Evolutionary conservation across 805 yeast species (phyloP).

Genomic region (Candida nonsorbophila): DNA sequence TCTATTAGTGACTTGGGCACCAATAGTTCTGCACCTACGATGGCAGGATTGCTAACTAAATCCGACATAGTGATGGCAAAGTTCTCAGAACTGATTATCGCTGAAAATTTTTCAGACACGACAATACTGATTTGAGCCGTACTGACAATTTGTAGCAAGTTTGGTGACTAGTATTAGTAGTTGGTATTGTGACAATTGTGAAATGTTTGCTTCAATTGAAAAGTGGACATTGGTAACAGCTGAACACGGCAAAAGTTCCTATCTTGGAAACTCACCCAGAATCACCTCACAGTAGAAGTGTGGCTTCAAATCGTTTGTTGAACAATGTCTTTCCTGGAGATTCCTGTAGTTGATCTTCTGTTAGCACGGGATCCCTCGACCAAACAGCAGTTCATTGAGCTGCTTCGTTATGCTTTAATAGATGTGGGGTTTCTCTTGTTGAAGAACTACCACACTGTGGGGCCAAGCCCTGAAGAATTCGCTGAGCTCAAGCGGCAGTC

Average conservation of each 20-base stretch:
- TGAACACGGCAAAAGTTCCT: no score
- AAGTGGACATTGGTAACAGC: no score
- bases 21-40: slow-evolving; percentile 68
- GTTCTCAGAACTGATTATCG: no score
- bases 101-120: no score
- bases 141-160: no score
- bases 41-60: slow-evolving; percentile 66
- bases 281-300: no score
- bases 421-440: slow-evolving; percentile 52
- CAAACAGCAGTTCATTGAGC: slow-evolving; percentile 37
- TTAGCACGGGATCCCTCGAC: slow-evolving; percentile 31
- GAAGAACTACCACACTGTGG: slow-evolving; percentile 29
- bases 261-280: no score
- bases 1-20: slow-evolving; percentile 54
- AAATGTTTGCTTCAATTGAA: no score
- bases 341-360: slow-evolving; percentile 43
- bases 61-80: slow-evolving; percentile 32
- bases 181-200: no score
- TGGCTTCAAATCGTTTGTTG: background rate
- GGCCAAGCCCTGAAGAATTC: slow-evolving; percentile 37
- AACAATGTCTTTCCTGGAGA: slow-evolving; percentile 28
- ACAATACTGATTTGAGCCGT: no score
- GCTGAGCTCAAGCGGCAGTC: slow-evolving; percentile 34
- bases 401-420: slow-evolving; percentile 42
- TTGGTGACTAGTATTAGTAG: no score